phyloP scores from a whole-genome alignment of 2,329 filamentous ascomycete genomes.

The Trichoderma brevicompactum region DNA sequence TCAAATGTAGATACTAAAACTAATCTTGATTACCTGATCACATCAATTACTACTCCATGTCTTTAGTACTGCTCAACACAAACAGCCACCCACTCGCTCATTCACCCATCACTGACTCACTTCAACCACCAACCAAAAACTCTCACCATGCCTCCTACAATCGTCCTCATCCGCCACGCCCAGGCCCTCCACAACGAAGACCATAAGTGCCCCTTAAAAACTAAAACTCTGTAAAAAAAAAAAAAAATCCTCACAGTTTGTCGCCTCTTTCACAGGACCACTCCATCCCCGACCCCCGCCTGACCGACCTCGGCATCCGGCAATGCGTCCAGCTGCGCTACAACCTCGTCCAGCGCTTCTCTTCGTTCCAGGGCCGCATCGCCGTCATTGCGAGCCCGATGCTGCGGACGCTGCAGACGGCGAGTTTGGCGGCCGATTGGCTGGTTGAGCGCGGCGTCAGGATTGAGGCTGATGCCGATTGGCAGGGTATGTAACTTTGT shows the following conservation, averaged over 20 bases:
- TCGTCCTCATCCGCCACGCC: slow-evolving; percentile 89
- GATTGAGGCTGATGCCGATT: slow-evolving; percentile 62
- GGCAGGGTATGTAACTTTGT: slow-evolving; percentile 60
- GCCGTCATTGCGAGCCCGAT: slow-evolving; percentile 68
- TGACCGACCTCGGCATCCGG: slow-evolving; percentile 53
- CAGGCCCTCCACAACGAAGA: slow-evolving; percentile 65
- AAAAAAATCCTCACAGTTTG: not conserved
- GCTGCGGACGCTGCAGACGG: slow-evolving; percentile 68
- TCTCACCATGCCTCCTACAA: slow-evolving; percentile 53
- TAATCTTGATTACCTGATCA: no score
- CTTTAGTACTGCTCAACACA: no score
- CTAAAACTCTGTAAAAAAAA: not conserved
- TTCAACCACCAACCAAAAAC: not conserved
- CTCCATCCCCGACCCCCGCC: slow-evolving; percentile 53
- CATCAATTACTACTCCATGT: no score
- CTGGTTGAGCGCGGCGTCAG: slow-evolving; percentile 58
- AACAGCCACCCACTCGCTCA: no score
- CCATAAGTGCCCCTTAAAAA: slow-evolving; percentile 50
- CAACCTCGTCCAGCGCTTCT: slow-evolving; percentile 48
- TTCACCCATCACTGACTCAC: not conserved
- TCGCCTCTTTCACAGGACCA: slow-evolving; percentile 49
- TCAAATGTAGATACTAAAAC: no score
- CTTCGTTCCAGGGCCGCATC: slow-evolving; percentile 38
- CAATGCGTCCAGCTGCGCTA: slow-evolving; percentile 54
- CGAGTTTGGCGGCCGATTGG: slow-evolving; percentile 61